These are phyloP conservation scores for Candida silvatica DNA, from an alignment of 805 yeast species.

Conservation along the genomic window DNA sequence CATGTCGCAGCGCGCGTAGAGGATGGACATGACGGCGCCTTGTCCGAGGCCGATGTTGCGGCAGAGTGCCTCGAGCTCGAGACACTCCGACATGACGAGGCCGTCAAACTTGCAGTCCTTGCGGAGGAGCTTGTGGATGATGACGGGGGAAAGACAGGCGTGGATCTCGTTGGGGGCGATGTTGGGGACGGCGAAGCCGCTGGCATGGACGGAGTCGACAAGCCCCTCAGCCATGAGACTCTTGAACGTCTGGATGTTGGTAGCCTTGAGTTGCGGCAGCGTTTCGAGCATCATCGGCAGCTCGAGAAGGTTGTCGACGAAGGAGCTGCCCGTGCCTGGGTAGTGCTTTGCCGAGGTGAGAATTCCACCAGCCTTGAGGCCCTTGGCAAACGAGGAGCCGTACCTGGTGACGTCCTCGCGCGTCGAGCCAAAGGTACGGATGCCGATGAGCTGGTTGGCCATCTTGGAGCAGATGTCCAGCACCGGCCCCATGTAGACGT, in stretches of 20 bases:
- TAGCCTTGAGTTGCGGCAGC: slow-evolving; percentile 39
- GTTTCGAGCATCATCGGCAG: slow-evolving; percentile 52
- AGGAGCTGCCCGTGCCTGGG: slow-evolving; percentile 59
- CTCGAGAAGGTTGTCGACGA: slow-evolving; percentile 48
- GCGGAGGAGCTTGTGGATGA: slow-evolving; percentile 41
- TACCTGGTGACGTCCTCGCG: slow-evolving; percentile 48
- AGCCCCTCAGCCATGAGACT: slow-evolving; percentile 33
- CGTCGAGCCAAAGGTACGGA: slow-evolving; percentile 54
- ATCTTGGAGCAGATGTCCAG: slow-evolving; percentile 51
- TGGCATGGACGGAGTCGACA: slow-evolving; percentile 49
- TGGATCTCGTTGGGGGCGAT: slow-evolving; percentile 53
- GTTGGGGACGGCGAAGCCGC: slow-evolving; percentile 59
- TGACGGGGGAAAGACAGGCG: slow-evolving; percentile 50
- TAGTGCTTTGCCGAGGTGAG: slow-evolving; percentile 54
- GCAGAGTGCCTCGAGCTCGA: slow-evolving; percentile 55
- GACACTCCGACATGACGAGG: slow-evolving; percentile 49
- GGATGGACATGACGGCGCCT: slow-evolving; percentile 51
- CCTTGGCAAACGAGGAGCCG: slow-evolving; percentile 44
- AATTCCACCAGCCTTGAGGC: slow-evolving; percentile 45
- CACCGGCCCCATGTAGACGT: slow-evolving; percentile 52
- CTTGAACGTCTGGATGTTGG: slow-evolving; percentile 43
- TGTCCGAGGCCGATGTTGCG: slow-evolving; percentile 61
- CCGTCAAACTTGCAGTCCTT: slow-evolving; percentile 46
- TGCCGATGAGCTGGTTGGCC: slow-evolving; percentile 49
- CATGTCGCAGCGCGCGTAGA: slow-evolving; percentile 54